Conservation (phyloP, 2,329 filamentous ascomycete species). For the Pyrenophora tritici-repentis region DNA sequence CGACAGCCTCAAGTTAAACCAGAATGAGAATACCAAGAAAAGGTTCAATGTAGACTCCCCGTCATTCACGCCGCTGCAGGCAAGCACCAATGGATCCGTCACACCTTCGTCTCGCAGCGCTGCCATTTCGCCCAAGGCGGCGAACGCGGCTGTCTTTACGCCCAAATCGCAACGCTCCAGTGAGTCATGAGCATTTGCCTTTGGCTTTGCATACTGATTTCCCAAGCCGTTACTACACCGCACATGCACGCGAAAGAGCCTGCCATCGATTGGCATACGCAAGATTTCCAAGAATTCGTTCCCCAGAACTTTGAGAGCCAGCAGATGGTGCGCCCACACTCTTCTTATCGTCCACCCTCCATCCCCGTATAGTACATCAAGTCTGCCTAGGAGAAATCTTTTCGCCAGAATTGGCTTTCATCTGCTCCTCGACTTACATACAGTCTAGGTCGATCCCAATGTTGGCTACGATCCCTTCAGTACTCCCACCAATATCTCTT, state of each 20-base stretch:
- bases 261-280: slow-evolving; percentile 54
- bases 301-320: slow-evolving; percentile 60
- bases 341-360: not conserved
- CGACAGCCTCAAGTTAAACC: slow-evolving; percentile 69
- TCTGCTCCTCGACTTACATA: slow-evolving; percentile 7
- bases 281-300: slow-evolving; percentile 59
- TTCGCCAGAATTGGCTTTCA: not conserved
- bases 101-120: slow-evolving; percentile 66
- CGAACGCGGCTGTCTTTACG: slow-evolving; percentile 85
- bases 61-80: slow-evolving; percentile 78
- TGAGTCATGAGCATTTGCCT: slow-evolving; percentile 35
- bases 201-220: slow-evolving; percentile 19
- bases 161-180: slow-evolving; percentile 61
- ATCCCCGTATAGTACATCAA: not conserved
- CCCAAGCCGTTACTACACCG: slow-evolving; percentile 50
- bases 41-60: slow-evolving; percentile 94
- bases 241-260: slow-evolving; percentile 53
- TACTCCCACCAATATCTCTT: slow-evolving; percentile 40
- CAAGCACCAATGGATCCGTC: slow-evolving; percentile 53
- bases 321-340: slow-evolving; percentile 50
- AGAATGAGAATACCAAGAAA: slow-evolving; percentile 66
- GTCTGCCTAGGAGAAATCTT: too few species aligned
- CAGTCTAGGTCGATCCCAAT: slow-evolving; percentile 40
- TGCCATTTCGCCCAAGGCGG: slow-evolving; percentile 85
- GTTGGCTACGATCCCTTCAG: slow-evolving; percentile 54